Percentiles rank a stretch among this genome's conserved stretches.
Evolutionary conservation across 257 asterid genomes (phyloP).

Genomic region (Asclepias syriaca): DNA sequence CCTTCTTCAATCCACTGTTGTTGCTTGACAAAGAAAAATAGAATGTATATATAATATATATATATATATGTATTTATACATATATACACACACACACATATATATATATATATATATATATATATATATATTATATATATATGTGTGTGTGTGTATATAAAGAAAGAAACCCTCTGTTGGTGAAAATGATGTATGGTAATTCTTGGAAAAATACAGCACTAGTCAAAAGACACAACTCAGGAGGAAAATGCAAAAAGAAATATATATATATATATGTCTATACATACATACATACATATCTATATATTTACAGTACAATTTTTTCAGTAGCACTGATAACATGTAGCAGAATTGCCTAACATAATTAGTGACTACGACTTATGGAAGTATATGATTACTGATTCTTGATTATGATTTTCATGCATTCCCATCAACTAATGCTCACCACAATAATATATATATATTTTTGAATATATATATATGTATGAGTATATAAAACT

Average conservation of each 20-base stretch:
- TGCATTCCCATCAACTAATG: not conserved
- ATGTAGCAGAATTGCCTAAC: conserved; percentile 6
- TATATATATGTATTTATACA: no score
- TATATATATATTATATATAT: no score
- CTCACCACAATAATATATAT: no score
- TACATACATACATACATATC: no score
- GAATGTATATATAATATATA: not conserved
- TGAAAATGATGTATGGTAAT: conserved; percentile 16
- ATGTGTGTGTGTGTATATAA: no score
- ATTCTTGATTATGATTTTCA: conserved; percentile 10
- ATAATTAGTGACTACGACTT: conserved; percentile 11
- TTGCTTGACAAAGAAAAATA: no score
- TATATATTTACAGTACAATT: not conserved
- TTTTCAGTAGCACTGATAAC: not conserved
- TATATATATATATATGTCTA: no score
- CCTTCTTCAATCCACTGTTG: conserved; percentile 10
- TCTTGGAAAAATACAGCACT: not conserved
- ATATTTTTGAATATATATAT: no score
- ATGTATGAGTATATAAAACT: no score
- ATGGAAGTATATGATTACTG: conserved; percentile 8
- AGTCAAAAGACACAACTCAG: not conserved
- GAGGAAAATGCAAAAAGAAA: no score
- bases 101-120: not conserved
- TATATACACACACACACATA: no score
- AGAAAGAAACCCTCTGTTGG: not conserved